Conservation (phyloP, 495 filamentous ascomycete genomes). For the Penicillium roqueforti region DNA sequence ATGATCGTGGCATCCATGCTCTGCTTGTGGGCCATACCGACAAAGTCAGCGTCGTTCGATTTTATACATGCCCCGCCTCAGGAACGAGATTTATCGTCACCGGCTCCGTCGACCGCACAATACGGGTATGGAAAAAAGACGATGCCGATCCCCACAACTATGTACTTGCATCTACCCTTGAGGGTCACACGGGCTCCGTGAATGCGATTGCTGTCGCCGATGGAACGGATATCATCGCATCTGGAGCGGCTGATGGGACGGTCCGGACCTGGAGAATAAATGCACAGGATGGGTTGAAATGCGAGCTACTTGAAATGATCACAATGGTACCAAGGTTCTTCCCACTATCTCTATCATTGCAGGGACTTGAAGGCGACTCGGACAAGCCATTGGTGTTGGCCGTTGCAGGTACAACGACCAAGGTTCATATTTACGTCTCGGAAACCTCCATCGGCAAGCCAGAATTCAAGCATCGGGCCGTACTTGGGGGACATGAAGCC, state of each 20-base stretch:
- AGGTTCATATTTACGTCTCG: conserved; percentile 70
- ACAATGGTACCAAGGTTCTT: conserved; percentile 71
- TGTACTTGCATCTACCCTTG: conserved; percentile 43
- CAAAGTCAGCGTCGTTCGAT: conserved; percentile 78
- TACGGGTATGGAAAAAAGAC: conserved; percentile 64
- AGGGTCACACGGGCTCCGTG: conserved; percentile 68
- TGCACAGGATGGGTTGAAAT: conserved; percentile 27
- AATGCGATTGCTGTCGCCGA: conserved; percentile 67
- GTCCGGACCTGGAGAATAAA: conserved; percentile 71
- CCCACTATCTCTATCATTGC: conserved; percentile 69
- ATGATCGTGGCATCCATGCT: conserved; percentile 54
- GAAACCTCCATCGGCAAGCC: conserved; percentile 28
- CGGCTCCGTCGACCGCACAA: conserved; percentile 75
- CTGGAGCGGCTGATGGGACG: conserved; percentile 77
- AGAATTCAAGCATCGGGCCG: conserved; percentile 69
- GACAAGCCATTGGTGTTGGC: conserved; percentile 61
- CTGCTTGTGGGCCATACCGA: conserved; percentile 80
- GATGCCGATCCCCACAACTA: conserved; percentile 26
- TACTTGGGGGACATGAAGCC: conserved; percentile 85
- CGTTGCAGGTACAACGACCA: conserved; percentile 73
- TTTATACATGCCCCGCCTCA: conserved; percentile 54
- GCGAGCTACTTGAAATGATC: conserved; percentile 64
- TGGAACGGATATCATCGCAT: conserved; percentile 55
- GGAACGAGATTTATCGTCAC: conserved; percentile 59
- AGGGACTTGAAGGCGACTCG: conserved; percentile 48